These are phyloP conservation scores for Pisolithus microcarpus DNA, from an alignment of 768 basidiomycete genomes.

Conservation along the genomic window DNA sequence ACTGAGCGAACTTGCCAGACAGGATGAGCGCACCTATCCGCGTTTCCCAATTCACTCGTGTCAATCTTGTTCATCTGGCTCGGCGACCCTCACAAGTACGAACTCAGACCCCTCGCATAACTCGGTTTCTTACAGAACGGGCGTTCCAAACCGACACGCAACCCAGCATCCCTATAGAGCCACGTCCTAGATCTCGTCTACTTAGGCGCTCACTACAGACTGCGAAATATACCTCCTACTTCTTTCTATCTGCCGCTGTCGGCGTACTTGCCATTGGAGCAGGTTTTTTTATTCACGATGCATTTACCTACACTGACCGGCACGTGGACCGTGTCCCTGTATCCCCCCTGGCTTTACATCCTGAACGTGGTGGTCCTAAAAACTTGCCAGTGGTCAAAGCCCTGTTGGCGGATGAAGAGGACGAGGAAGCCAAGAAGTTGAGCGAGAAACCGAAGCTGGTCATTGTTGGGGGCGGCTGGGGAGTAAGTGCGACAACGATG, in stretches of 20 bases:
- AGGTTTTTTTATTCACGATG: constrained; percentile 84
- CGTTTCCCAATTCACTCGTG: constrained; percentile 8
- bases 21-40: constrained; percentile 7
- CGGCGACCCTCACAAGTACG: constrained; percentile 4
- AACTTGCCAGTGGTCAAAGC: constrained; percentile 76
- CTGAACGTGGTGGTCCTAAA: constrained; percentile 85
- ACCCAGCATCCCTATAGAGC: constrained; percentile 21
- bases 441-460: constrained; percentile 79
- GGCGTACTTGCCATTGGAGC: constrained; percentile 55
- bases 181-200: constrained; percentile 22
- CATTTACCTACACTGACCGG: constrained; percentile 80
- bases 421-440: constrained; percentile 55
- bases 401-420: constrained; percentile 76
- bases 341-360: constrained; percentile 78
- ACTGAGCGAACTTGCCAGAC: not conserved
- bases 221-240: constrained; percentile 47
- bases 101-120: constrained; percentile 1
- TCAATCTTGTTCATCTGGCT: not conserved
- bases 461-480: constrained; percentile 95
- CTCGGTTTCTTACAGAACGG: constrained; percentile 14
- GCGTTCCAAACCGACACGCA: constrained; percentile 5
- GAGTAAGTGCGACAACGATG: constrained; percentile 42
- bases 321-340: constrained; percentile 85
- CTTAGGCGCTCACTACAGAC: constrained; percentile 21
- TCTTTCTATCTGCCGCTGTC: constrained; percentile 53